phyloP scores from a whole-genome alignment of 1,284 basidiomycete genomes.

The Irpex sp. region DNA sequence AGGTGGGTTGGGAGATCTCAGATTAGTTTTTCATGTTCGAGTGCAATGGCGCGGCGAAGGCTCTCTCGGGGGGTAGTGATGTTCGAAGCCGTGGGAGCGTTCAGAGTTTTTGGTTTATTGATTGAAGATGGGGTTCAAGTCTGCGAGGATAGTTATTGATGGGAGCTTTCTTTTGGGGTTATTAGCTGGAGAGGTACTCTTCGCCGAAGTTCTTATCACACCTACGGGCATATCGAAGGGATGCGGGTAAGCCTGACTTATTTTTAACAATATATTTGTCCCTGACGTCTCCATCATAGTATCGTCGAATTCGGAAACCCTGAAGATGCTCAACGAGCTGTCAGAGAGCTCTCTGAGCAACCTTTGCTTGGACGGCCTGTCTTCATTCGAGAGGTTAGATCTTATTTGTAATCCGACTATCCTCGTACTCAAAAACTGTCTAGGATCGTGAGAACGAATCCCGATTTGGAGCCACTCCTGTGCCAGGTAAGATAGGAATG shows the following conservation, averaged over 20 bases:
- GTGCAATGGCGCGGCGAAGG: constrained; percentile 9
- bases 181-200: constrained; percentile 95
- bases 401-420: neutral
- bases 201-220: constrained; percentile 96
- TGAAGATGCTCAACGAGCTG: constrained; percentile 83
- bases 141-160: constrained; percentile 77
- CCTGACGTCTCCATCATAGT: constrained; percentile 37
- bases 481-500: constrained; percentile 90
- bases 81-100: constrained; percentile 14
- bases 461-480: constrained; percentile 89
- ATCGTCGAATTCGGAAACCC: constrained; percentile 88
- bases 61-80: constrained; percentile 12
- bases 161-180: constrained; percentile 77
- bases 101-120: constrained; percentile 39
- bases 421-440: neutral
- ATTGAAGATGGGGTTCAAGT: constrained; percentile 59
- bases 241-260: constrained; percentile 78
- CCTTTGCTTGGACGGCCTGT: constrained; percentile 88
- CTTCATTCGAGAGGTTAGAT: constrained; percentile 88
- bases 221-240: constrained; percentile 97
- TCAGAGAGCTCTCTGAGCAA: constrained; percentile 86
- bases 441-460: constrained; percentile 96
- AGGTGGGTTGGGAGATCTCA: constrained; percentile 90
- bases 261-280: neutral
- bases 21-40: constrained; percentile 35